These are phyloP conservation scores for Hypoxylon sp. DNA, from an alignment of 2,329 filamentous ascomycete species.

Conservation along the genomic window DNA sequence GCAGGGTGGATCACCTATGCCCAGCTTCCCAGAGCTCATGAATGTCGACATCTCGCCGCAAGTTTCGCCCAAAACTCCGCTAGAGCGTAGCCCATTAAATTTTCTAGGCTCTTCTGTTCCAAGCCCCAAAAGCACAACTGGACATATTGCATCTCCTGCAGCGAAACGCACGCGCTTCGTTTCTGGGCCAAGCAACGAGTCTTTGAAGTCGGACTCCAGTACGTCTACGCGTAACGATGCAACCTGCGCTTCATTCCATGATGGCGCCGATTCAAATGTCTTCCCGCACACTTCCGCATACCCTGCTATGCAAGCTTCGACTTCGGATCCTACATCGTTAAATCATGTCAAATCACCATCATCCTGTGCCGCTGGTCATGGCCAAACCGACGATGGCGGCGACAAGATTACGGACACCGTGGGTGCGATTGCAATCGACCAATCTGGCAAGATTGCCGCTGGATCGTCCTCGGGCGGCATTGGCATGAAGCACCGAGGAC, in stretches of 20 bases:
- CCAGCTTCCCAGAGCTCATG: conserved; percentile 33
- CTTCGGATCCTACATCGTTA: neutral
- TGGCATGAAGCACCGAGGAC: conserved; percentile 96
- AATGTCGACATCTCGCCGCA: conserved; percentile 38
- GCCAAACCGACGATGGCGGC: conserved; percentile 59
- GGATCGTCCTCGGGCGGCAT: conserved; percentile 97
- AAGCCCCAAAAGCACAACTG: conserved; percentile 19
- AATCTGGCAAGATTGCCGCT: conserved; percentile 88
- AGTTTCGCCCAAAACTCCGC: conserved; percentile 29
- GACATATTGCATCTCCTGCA: conserved; percentile 20
- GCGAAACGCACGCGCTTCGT: conserved; percentile 43
- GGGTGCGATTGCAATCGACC: conserved; percentile 93
- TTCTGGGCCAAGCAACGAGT: conserved; percentile 24
- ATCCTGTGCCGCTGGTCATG: neutral
- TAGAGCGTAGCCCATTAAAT: conserved; percentile 51
- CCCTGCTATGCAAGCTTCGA: neutral
- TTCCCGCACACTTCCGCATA: neutral
- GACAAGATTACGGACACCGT: conserved; percentile 90
- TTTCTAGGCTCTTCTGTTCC: conserved; percentile 46
- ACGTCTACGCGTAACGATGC: conserved; percentile 9
- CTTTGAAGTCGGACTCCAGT: conserved; percentile 20
- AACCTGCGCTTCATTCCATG: conserved; percentile 37
- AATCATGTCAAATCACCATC: neutral
- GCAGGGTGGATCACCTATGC: conserved; percentile 25
- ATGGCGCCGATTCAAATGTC: conserved; percentile 32